Evolutionary conservation across 176 grass and related monocot species (phyloP), one percentile per base, ranked within the genome.

Genomic region (Chloris gayana): DNA sequence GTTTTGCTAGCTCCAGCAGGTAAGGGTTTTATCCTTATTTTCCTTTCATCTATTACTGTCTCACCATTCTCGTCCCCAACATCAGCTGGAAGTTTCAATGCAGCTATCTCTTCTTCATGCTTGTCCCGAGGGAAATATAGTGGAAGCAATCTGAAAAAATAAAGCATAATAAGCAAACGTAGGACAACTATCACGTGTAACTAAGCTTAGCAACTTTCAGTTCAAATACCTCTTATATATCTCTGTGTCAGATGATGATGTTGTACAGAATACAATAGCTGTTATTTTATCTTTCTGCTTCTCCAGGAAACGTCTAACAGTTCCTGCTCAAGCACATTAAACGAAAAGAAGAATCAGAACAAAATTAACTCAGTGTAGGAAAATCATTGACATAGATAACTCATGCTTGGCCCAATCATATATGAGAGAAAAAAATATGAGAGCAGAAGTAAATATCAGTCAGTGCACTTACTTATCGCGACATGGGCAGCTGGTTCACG

Each of bases 51-150:
- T 70, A 98, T 98, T 82, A 98, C 75, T 32, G 95, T 94, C 61
- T 98, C 92, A 37, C 95, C 95, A 91, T 98, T 98, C 88, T 98
- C 95, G 80, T 98, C 95, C 63, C 95, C 95, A 62, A 98, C 92
- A 92, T 94, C 95, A 80, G 95, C 87, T 78, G 95, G 95, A 80
- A 98, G 88, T 75, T 98, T 98, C 24, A 85, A 85, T 8, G 84
- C 63, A 33, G 95, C 92, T 26, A 98, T 88, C 61, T 98, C 92
- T 88, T 98, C 95, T 88, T 98, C 95, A 54, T 88, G 85, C 80
- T 94, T 94, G 72, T 98, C 95, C 75, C 95, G 88, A 61, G 95
- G 95, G 66, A 98, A 98, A 73, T 98, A 98, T 73, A 98, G 81
- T 71, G 92, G 92, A 85, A 98, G 92, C 81, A 98, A 91, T 85